Base-by-base conservation (phyloP, 1,284 basidiomycete species). In the Puccinia sorghi region DNA sequence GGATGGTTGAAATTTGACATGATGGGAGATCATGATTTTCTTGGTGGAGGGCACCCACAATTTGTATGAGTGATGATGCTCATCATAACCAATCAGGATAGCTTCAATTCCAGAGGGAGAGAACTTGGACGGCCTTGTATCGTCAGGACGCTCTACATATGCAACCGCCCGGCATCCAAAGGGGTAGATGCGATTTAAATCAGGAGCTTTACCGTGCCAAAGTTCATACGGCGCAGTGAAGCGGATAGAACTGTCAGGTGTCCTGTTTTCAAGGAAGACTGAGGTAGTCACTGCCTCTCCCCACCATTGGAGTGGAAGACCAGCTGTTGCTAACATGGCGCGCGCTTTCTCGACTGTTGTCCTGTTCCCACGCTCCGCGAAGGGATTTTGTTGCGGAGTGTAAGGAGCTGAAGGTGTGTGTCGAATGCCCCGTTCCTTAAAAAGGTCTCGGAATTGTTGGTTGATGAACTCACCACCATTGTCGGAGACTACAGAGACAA, bases 381-480 rank as follows among this genome's bases (percentile, higher is more conserved):
- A 41, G 1, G 66, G 66, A 32, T 69, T 69, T 22, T 69, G 66
- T n/a, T 69, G 46, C 17, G 66, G 66, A 0, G 32, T 50, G 50
- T 69, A 52, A 4, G 66, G 66, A 11, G 43, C 32, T 0, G 43
- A 50, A 17, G 59, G 20, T 5, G 22, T 39, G n/a, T 63, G 37
- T 13, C 22, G 13, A 39, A 50, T 50, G 0, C 66, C 66, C 15
- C 27, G 3, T 3, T 27, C 5, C 1, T 3, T 4, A 4, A 15
- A 71, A 7, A 71, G 54, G 1, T 4, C 6, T 11, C 20, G 37
- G 27, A 71, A 71, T 8, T 3, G 7, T 17, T 11, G 1, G 20
- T 57, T 57, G 1, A 71, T 39, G 25, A 71, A 71, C 7, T 71
- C 69, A 20, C 69, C 69, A 17, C 50, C 27, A 22, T 71, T 71